These are phyloP conservation scores for Pseudozyma pruni DNA, from an alignment of 1,284 basidiomycete species.

Conservation along the genomic window DNA sequence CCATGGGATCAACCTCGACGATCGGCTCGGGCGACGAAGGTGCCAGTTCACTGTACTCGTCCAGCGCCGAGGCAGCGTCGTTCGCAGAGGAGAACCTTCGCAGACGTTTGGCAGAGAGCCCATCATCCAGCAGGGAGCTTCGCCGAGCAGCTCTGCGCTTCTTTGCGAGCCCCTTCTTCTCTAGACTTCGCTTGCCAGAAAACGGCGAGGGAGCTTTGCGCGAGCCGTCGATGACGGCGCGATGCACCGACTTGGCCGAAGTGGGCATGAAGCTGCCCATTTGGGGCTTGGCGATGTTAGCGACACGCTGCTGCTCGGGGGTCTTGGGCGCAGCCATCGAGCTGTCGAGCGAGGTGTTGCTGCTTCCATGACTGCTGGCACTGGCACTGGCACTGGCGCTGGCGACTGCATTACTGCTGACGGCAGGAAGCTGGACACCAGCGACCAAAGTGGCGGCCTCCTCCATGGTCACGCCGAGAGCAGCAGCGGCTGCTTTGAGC, in stretches of 20 bases:
- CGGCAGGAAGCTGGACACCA: conserved; percentile 36
- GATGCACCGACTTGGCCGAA: conserved; percentile 60
- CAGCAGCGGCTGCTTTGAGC: conserved; percentile 42
- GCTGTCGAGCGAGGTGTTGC: conserved; percentile 9
- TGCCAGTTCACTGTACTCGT: conserved; percentile 49
- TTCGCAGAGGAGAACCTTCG: conserved; percentile 51
- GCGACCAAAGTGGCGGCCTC: conserved; percentile 49
- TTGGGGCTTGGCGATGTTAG: conserved; percentile 45
- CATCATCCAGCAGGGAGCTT: conserved; percentile 39
- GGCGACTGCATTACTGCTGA: conserved; percentile 1
- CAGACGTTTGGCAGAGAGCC: conserved; percentile 48
- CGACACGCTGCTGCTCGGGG: conserved; percentile 36
- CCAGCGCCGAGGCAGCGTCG: conserved; percentile 41
- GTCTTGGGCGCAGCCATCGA: conserved; percentile 30
- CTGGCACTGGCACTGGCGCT: conserved; percentile 5
- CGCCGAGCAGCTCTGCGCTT: conserved; percentile 44
- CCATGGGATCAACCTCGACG: conserved; percentile 54
- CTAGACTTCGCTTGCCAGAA: conserved; percentile 45
- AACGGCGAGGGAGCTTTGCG: conserved; percentile 64
- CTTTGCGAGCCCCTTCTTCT: conserved; percentile 55
- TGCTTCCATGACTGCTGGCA: conserved; percentile 17
- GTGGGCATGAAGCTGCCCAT: conserved; percentile 65
- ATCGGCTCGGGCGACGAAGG: conserved; percentile 54
- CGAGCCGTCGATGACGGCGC: conserved; percentile 66
- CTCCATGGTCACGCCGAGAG: conserved; percentile 43